Percentiles rank a stretch among this genome's conserved stretches.
These are phyloP conservation scores for Globisporangium nodosum DNA, from an alignment of 352 stramenopile genomes.

Conservation along the genomic window DNA sequence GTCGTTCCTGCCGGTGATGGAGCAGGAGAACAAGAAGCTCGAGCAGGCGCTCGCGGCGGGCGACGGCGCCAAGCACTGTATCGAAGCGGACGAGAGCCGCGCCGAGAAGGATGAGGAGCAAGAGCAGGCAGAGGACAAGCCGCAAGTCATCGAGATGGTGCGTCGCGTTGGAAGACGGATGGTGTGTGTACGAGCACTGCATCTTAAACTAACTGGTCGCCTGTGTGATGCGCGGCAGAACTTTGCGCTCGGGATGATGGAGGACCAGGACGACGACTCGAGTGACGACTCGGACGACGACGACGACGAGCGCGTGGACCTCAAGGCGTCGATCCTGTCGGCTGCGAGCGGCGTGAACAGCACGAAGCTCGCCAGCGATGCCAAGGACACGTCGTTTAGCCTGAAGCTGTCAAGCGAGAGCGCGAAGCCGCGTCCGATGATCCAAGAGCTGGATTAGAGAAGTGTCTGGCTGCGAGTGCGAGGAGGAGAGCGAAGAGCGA, in stretches of 20 bases:
- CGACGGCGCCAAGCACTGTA: constrained; percentile 62
- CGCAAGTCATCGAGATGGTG: constrained; percentile 75
- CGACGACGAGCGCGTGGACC: constrained; percentile 24
- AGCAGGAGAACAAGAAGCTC: constrained; percentile 71
- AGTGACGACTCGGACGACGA: constrained; percentile 20
- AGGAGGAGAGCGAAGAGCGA: not conserved
- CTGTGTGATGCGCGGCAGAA: constrained; percentile 26
- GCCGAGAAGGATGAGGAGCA: not conserved
- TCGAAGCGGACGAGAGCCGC: constrained; percentile 43
- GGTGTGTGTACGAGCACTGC: too few relatives aligned
- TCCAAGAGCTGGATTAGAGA: constrained; percentile 66
- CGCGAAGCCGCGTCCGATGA: constrained; percentile 43
- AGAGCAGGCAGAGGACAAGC: constrained; percentile 12
- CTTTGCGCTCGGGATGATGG: constrained; percentile 71
- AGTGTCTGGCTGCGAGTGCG: not conserved
- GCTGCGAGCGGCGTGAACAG: not conserved
- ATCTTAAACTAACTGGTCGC: not conserved
- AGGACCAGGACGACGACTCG: constrained; percentile 31
- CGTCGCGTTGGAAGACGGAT: not conserved
- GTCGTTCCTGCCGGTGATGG: constrained; percentile 70
- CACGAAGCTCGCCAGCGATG: too few relatives aligned
- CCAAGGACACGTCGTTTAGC: constrained; percentile 14
- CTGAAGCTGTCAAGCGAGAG: constrained; percentile 35
- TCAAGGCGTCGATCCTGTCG: constrained; percentile 6
- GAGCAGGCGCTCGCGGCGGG: constrained; percentile 51